These are phyloP conservation scores for Rhododendron henanense DNA, from an alignment of 148 eudicot genomes.

Conservation along the genomic window DNA sequence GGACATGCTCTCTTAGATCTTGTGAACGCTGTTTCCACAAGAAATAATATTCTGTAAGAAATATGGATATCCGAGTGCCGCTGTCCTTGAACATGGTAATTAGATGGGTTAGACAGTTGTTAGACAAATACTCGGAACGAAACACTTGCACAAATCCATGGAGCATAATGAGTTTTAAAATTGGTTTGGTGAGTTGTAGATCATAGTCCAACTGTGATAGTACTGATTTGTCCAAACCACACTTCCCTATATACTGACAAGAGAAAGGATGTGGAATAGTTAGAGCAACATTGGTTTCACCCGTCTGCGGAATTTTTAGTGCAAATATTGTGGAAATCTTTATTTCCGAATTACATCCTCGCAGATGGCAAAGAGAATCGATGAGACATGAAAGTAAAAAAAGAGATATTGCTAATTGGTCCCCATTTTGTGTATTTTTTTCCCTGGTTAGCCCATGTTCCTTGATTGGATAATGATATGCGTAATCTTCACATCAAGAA, in stretches of 20 bases:
- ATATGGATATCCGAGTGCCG: background rate
- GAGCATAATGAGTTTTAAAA: background rate
- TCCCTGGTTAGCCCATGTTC: background rate
- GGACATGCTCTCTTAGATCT: background rate
- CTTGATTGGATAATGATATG: background rate
- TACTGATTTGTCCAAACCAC: background rate
- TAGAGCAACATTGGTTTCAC: background rate
- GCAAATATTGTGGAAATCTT: too few relatives aligned
- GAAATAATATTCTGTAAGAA: too few relatives aligned
- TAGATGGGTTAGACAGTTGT: background rate
- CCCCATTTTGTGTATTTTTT: background rate
- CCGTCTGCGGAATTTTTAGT: background rate
- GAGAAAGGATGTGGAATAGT: background rate
- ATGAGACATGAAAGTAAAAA: too few relatives aligned
- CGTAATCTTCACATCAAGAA: background rate
- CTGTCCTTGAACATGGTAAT: background rate
- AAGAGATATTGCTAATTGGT: too few relatives aligned
- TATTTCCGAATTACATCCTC: too few relatives aligned
- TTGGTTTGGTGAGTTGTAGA: constrained; percentile 1
- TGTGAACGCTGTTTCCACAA: background rate
- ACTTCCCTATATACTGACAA: background rate
- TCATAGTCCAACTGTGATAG: background rate
- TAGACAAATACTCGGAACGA: background rate
- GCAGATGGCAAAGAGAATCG: too few relatives aligned
- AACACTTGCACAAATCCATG: background rate